Conservation (phyloP, 768 basidiomycete species). For the Cubamyces sp. region DNA sequence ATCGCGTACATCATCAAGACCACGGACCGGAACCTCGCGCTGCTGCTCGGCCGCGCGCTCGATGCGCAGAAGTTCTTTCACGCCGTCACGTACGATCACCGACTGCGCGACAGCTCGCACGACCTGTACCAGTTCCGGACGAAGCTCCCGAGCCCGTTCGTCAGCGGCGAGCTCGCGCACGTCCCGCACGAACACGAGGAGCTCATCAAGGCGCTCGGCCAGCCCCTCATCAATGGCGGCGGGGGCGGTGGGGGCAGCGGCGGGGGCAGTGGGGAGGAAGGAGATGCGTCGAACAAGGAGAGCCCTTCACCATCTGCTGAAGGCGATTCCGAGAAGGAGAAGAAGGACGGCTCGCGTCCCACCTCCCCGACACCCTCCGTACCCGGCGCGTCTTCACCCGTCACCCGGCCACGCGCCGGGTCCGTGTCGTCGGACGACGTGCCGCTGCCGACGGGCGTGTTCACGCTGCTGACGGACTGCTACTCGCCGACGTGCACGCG, state of each 20-base stretch:
- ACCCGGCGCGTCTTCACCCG: constrained; percentile 27
- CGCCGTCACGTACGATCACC: constrained; percentile 98
- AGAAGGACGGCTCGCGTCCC: constrained; percentile 32
- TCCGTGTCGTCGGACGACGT: constrained; percentile 60
- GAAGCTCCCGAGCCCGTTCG: constrained; percentile 81
- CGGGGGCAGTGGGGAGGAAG: constrained; percentile 27
- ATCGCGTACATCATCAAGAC: constrained; percentile 99
- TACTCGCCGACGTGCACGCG: constrained; percentile 97
- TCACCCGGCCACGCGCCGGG: constrained; percentile 43
- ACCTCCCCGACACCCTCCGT: constrained; percentile 32
- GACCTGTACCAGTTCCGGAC: constrained; percentile 96
- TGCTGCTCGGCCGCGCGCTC: constrained; percentile 92
- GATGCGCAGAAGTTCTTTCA: constrained; percentile 99
- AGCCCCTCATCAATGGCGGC: constrained; percentile 35
- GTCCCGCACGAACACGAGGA: constrained; percentile 42
- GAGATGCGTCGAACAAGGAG: constrained; percentile 32
- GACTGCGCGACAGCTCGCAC: constrained; percentile 81
- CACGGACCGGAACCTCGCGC: constrained; percentile 92
- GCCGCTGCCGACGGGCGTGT: constrained; percentile 88
- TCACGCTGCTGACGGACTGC: constrained; percentile 95
- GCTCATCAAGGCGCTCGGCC: constrained; percentile 30
- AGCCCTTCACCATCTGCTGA: constrained; percentile 37
- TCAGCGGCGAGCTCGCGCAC: constrained; percentile 67
- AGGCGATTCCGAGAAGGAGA: constrained; percentile 32
- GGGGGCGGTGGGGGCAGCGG: not conserved